phyloP scores from a whole-genome alignment of 306 rosid species.

The Chamaecrista fasciculata region DNA sequence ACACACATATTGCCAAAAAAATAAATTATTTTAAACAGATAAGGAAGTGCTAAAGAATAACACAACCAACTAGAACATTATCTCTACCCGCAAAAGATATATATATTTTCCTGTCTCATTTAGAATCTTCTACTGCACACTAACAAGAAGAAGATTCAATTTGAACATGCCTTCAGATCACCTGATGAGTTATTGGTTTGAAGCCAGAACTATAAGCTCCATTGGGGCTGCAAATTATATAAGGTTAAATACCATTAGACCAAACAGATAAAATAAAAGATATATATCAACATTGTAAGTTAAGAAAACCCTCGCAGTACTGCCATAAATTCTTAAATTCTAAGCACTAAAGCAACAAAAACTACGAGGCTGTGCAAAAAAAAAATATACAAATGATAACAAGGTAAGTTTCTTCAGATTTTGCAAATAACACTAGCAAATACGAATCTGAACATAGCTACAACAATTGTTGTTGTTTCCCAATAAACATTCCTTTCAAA shows the following conservation, averaged over 20 bases:
- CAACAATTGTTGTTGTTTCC: not conserved
- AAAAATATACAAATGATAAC: not conserved
- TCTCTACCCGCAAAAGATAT: conserved; percentile 12
- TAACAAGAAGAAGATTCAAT: conserved; percentile 25
- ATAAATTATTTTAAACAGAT: not conserved
- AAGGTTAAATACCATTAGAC: conserved; percentile 24
- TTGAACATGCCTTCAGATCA: conserved; percentile 61
- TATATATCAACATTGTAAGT: not conserved
- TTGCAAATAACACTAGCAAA: conserved; percentile 1
- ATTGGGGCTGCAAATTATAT: conserved; percentile 70
- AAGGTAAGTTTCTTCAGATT: not conserved
- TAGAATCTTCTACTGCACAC: conserved; percentile 14
- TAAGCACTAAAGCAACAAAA: not conserved
- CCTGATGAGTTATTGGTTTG: conserved; percentile 98
- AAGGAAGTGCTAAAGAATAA: conserved; percentile 9
- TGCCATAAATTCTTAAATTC: not conserved
- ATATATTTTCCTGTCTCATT: conserved; percentile 7
- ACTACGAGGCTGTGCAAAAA: conserved; percentile 15
- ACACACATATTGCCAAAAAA: not conserved
- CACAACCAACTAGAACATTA: conserved; percentile 20
- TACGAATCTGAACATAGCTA: not conserved
- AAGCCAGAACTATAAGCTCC: conserved; percentile 98
- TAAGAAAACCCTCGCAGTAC: not conserved
- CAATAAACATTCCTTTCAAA: conserved; percentile 13
- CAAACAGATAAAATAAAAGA: not conserved